Conservation (phyloP, 805 yeast genomes). For the Hanseniaspora vineae region DNA sequence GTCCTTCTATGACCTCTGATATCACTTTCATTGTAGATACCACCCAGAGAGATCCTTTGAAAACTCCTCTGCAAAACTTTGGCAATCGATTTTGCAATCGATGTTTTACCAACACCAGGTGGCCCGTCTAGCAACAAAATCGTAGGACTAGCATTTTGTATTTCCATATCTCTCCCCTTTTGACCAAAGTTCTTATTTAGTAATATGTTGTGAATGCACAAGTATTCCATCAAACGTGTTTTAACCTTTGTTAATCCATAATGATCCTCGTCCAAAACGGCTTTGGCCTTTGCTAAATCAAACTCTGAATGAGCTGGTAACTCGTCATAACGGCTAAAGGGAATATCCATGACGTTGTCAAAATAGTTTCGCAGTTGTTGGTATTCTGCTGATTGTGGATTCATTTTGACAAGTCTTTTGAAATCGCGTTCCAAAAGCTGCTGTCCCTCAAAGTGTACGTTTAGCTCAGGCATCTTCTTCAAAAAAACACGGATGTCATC, state of each 20-base stretch:
- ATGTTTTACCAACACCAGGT: conserved; percentile 89
- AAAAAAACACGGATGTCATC: conserved; percentile 25
- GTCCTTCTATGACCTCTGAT: conserved; percentile 86
- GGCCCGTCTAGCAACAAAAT: conserved; percentile 78
- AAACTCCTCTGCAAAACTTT: conserved; percentile 57
- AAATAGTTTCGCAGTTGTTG: conserved; percentile 53
- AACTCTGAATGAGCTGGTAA: conserved; percentile 13
- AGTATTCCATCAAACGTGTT: conserved; percentile 61
- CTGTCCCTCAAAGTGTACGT: conserved; percentile 30
- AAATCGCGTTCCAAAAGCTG: conserved; percentile 35
- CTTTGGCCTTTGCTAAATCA: conserved; percentile 39
- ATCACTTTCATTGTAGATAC: conserved; percentile 79
- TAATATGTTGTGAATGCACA: conserved; percentile 50
- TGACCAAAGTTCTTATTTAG: conserved; percentile 24
- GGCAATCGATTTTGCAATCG: conserved; percentile 74
- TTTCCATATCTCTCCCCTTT: conserved; percentile 2
- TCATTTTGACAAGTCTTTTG: conserved; percentile 39
- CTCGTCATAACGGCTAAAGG: conserved; percentile 27
- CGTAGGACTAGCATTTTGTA: conserved; percentile 38
- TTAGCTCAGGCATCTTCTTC: conserved; percentile 17
- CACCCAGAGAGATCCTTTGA: conserved; percentile 76
- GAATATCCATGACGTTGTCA: conserved; percentile 53
- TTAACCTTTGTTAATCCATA: conserved; percentile 66
- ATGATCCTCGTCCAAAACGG: conserved; percentile 61
- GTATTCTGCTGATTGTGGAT: conserved; percentile 45